Base-by-base conservation (phyloP, 2,329 filamentous ascomycete species). In the Fusarium multiceps region DNA sequence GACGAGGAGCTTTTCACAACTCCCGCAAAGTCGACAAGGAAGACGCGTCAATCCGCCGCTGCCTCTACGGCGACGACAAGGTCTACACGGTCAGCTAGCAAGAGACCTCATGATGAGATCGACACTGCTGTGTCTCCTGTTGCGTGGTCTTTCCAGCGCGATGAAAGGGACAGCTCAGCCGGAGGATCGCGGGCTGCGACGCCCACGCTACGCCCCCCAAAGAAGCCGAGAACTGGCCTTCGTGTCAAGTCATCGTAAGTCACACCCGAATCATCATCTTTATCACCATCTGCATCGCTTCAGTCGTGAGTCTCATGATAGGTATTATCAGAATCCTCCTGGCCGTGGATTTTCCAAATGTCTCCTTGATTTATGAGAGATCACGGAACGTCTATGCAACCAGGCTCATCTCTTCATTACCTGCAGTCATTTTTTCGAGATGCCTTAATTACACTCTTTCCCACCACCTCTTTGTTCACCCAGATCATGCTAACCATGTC, bases 211-310 rank as follows among this genome's bases (percentile, higher is more conserved):
- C 86, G 86, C 42, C 83, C 87, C 32, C 79, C 82, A 63, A 90
- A 90, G 83, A 90, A 87, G 79, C 82, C 84, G 51, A 87, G 88
- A 76, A 86, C 85, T 55, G 89, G 88, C 41, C 83, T 88, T 63
- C 88, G 90, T 71, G 85, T 91, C 76, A 92, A 92, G 81, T 87
- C 85, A 78, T 92, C 90, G 90, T 90, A 82, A 86, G 89, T 89
- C 67, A 72, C 72, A 66, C 42, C 46, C 54, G 46, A 49, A 48
- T 43, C 45, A 47, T 56, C 43, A 48, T 50, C 21, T 46, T 23
- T 47, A 41, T 34, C 32, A 32, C 30, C 27, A 54, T 41, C 30
- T 32, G 45, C 56, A 46, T 59, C 46, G 42, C 37, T 32, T 18
- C 43, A 27, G 67, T 64, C 42, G 30, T 7, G 23, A 58, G 42